Evolutionary conservation across 2,329 filamentous ascomycete genomes (phyloP), one percentile per base, ranked within the genome.

Genomic region (Aspergillus pseudoglaucus): DNA sequence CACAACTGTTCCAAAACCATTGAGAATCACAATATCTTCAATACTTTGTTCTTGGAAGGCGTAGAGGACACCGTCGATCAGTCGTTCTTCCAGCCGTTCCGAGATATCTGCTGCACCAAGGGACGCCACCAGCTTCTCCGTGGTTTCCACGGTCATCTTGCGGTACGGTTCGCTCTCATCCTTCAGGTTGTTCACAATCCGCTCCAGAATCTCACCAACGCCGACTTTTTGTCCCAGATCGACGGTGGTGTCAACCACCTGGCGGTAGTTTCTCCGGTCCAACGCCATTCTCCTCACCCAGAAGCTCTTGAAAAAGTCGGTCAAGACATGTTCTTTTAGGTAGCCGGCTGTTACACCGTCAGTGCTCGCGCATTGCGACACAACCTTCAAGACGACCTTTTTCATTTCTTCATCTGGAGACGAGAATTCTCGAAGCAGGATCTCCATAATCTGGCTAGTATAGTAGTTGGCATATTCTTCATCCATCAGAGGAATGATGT

Each of bases 381-480:
- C 84, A 23, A 98, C 93, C 71, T 97, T 97, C 49, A 98, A 75
- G 6, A 98, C 93, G 1, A 98, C 93, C 75, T 98, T 98, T 74
- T 97, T 98, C 93, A 98, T 98, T 70, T 98, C 93, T 69, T 98
- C 93, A 57, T 98, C 93, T 0, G 93, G 93, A 0, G 91, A 96
- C 6, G 90, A 87, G 63, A 98, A 98, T 65, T 98, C 93, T 60
- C 93, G 84, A 25, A 97, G 81, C 12, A 98, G 75, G 61, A 97
- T 97, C 69, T 97, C 93, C 91, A 98, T 97, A 61, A 98, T 96
- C 69, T 98, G 90, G 57, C 84, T 88, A 7, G 93, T 97, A 64
- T 98, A 98, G 73, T 98, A 98, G 67, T 96, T 97, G 70, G 93
- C 91, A 67, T 96, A 97, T 65, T 98, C 93, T 70, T 98, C 93